These are phyloP conservation scores for Melanopsichium pennsylvanicum DNA, from an alignment of 1,284 basidiomycete species.

Conservation along the genomic window DNA sequence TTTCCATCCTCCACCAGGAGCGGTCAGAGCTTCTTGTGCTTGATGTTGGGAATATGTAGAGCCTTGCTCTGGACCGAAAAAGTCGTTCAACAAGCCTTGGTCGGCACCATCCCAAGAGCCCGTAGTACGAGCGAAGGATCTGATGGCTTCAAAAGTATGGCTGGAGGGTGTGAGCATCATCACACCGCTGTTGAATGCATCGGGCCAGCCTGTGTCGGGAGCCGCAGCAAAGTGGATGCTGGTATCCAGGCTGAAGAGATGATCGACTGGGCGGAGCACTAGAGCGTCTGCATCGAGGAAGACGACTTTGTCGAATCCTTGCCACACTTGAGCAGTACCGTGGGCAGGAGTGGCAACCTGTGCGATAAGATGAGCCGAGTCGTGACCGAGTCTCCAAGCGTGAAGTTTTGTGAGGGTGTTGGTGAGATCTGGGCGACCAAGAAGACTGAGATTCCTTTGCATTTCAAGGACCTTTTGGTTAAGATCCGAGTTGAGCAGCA, in stretches of 20 bases:
- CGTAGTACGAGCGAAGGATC: constrained; percentile 74
- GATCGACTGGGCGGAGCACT: constrained; percentile 71
- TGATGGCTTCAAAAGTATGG: constrained; percentile 80
- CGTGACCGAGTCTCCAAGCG: constrained; percentile 77
- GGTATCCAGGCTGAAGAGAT: constrained; percentile 44
- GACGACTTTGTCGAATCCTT: constrained; percentile 84
- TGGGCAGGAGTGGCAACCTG: constrained; percentile 4
- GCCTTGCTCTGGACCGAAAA: constrained; percentile 72
- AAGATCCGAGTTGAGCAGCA: constrained; percentile 23
- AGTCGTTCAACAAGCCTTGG: constrained; percentile 94
- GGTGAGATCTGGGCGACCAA: constrained; percentile 93
- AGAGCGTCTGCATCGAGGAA: constrained; percentile 97
- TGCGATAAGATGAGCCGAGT: constrained; percentile 21
- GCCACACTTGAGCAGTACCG: constrained; percentile 51
- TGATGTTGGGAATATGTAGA: background rate
- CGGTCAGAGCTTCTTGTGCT: constrained; percentile 1
- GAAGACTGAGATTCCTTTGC: constrained; percentile 74
- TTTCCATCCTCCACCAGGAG: constrained; percentile 79
- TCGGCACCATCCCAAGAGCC: constrained; percentile 97
- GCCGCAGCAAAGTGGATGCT: constrained; percentile 74
- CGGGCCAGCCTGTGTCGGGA: constrained; percentile 97
- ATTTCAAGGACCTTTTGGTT: constrained; percentile 65
- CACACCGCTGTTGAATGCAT: constrained; percentile 97
- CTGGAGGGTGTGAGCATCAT: constrained; percentile 84
- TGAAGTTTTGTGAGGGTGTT: constrained; percentile 89